phyloP scores from a whole-genome alignment of 345 rosid genomes.

The Gossypium herbaceum region DNA sequence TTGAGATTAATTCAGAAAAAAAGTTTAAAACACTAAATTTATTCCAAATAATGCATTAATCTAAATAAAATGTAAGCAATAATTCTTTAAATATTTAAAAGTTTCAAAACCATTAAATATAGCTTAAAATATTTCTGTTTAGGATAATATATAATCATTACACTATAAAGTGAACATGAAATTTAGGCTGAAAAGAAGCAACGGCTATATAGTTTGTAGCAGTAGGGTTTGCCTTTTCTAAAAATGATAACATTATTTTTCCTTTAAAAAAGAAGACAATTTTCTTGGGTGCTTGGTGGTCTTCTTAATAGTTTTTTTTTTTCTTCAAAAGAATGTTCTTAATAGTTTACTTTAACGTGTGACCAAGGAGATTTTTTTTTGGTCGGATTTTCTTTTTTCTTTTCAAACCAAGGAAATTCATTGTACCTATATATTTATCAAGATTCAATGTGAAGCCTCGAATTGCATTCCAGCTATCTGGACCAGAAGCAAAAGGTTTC shows the following conservation, averaged over 20 bases:
- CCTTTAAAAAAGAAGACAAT: no score
- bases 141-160: background rate
- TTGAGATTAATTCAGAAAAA: no score
- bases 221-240: background rate
- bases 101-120: background rate
- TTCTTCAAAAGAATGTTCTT: no score
- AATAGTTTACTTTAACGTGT: conserved; percentile 10
- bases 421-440: background rate
- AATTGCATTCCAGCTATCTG: conserved; percentile 8
- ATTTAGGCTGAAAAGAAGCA: conserved; percentile 21
- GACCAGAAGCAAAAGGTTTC: conserved; percentile 22
- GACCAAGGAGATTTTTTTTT: background rate
- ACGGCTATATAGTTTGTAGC: conserved; percentile 30
- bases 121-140: background rate
- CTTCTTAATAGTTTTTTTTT: background rate
- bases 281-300: background rate
- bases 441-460: conserved; percentile 1
- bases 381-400: background rate
- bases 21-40: no score
- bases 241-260: background rate
- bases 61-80: no score
- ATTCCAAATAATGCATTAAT: no score
- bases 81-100: no score
- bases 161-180: background rate
- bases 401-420: conserved; percentile 6